Conservation (phyloP, 305 asterid genomes). For the Solanum chacoense region DNA sequence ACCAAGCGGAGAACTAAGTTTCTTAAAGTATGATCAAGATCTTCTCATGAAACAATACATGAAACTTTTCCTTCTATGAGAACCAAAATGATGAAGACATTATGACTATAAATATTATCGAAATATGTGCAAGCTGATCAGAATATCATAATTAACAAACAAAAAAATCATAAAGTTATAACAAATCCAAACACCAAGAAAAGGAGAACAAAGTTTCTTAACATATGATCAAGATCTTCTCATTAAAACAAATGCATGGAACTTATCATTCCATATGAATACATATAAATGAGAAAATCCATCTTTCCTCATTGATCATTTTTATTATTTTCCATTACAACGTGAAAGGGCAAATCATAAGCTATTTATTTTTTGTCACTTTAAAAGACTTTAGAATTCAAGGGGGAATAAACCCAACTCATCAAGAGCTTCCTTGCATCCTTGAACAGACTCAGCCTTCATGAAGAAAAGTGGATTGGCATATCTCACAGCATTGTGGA, state of each 20-base stretch:
- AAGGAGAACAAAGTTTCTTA: background rate
- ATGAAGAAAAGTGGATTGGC: constrained; percentile 46
- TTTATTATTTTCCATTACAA: background rate
- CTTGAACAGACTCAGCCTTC: constrained; percentile 13
- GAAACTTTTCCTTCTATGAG: background rate
- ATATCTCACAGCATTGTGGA: constrained; percentile 13
- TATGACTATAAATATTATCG: background rate
- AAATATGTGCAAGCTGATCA: background rate
- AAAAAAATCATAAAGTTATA: background rate
- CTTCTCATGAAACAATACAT: background rate
- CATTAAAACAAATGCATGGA: background rate
- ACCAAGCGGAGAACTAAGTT: background rate
- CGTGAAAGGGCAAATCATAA: background rate
- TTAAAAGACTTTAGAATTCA: background rate
- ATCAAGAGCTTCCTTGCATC: constrained; percentile 18
- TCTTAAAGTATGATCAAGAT: background rate
- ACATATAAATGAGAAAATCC: background rate
- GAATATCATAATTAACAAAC: background rate
- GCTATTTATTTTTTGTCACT: background rate
- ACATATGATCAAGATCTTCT: background rate
- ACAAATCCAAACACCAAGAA: background rate
- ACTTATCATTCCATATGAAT: background rate
- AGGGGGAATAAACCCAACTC: constrained; percentile 14
- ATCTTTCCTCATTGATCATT: background rate
- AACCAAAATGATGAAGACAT: background rate